Percentiles rank a stretch among this genome's conserved stretches.
These are phyloP conservation scores for Xylariaceae sp. DNA, from an alignment of 2,329 filamentous ascomycete genomes.

Conservation along the genomic window DNA sequence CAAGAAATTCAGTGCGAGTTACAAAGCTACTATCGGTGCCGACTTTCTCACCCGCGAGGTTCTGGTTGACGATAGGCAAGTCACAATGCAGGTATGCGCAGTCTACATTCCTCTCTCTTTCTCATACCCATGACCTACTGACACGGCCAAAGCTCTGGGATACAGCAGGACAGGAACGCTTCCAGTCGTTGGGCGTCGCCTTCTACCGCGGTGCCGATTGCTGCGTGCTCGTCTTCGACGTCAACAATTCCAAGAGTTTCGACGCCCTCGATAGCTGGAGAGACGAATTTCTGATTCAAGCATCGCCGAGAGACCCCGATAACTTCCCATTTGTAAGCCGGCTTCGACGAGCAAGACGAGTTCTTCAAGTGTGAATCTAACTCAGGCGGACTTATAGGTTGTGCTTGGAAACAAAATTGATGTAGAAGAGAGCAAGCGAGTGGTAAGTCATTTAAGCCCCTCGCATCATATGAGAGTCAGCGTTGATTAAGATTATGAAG, in stretches of 20 bases:
- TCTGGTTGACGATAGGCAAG: conserved; percentile 90
- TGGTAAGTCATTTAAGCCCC: conserved; percentile 48
- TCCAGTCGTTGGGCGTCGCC: conserved; percentile 93
- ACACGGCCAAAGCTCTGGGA: conserved; percentile 77
- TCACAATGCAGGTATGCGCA: conserved; percentile 88
- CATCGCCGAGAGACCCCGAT: conserved; percentile 91
- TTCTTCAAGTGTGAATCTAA: background rate
- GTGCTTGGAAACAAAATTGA: conserved; percentile 99
- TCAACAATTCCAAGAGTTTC: conserved; percentile 99
- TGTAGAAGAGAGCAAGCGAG: conserved; percentile 94
- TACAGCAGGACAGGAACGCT: conserved; percentile 93
- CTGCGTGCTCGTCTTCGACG: conserved; percentile 95
- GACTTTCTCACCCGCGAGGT: conserved; percentile 99
- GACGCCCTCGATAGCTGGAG: conserved; percentile 98
- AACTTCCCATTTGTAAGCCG: conserved; percentile 89
- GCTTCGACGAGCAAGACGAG: background rate
- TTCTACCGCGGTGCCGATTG: conserved; percentile 98
- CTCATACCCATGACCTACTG: no score
- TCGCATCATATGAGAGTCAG: background rate
- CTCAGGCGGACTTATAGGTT: conserved; percentile 56
- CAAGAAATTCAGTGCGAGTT: conserved; percentile 99
- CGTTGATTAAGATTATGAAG: conserved; percentile 37
- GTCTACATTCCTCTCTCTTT: background rate
- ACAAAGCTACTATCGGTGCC: conserved; percentile 98
- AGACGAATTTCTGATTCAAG: conserved; percentile 97